Evolutionary conservation across 1,139 yeast genomes (phyloP).

Genomic region (Citeromyces hawaiiensis): DNA sequence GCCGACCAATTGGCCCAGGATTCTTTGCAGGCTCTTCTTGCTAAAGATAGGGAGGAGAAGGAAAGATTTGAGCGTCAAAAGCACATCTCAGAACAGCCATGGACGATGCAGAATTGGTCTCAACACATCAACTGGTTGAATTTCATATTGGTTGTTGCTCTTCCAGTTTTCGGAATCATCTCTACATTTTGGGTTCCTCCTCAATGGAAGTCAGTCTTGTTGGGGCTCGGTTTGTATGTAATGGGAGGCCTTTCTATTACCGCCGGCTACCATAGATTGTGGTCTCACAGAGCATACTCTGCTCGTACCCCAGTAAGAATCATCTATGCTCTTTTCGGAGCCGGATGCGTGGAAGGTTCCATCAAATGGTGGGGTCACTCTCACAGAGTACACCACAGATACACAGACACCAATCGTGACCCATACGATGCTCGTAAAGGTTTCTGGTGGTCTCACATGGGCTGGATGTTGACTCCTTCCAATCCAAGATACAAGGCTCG

Average conservation of each 20-base stretch:
- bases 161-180: conserved; percentile 56
- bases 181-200: conserved; percentile 41
- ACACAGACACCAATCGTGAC: conserved; percentile 92
- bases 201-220: conserved; percentile 40
- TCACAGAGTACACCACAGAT: conserved; percentile 95
- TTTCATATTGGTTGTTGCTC: conserved; percentile 54
- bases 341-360: conserved; percentile 94
- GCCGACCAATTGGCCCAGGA: conserved; percentile 49
- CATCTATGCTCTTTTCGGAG: conserved; percentile 75
- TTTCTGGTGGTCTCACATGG: conserved; percentile 91
- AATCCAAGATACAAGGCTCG: conserved; percentile 94
- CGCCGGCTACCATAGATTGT: conserved; percentile 85
- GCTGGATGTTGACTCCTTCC: conserved; percentile 93
- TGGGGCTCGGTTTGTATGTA: conserved; percentile 51
- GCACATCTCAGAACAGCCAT: conserved; percentile 88
- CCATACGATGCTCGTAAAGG: conserved; percentile 97
- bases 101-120: conserved; percentile 77
- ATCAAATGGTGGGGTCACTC: conserved; percentile 99
- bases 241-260: conserved; percentile 84
- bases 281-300: conserved; percentile 81
- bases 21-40: conserved; percentile 33
- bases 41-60: conserved; percentile 40
- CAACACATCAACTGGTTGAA: conserved; percentile 91
- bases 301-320: conserved; percentile 62
- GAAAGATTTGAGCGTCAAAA: conserved; percentile 30